Percentiles rank a stretch among this genome's conserved stretches.
These are phyloP conservation scores for Lachnellula hyalina DNA, from an alignment of 2,329 filamentous ascomycete species.

Conservation along the genomic window DNA sequence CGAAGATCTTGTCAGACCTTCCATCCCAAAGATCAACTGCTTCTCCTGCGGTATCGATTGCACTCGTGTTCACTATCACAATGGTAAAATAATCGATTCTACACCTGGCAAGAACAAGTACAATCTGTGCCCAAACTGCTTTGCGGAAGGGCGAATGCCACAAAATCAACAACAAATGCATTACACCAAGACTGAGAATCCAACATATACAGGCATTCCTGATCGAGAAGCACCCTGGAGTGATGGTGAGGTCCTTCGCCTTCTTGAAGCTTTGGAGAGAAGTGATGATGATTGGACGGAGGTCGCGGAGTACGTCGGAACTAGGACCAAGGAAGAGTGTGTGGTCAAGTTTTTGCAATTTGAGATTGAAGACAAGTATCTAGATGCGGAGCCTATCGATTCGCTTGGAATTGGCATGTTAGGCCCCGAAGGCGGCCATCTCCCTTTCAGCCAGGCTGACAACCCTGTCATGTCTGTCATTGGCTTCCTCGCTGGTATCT, in stretches of 20 bases:
- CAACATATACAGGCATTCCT: constrained; percentile 69
- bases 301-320: constrained; percentile 87
- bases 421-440: constrained; percentile 67
- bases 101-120: constrained; percentile 56
- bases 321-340: constrained; percentile 89
- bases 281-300: constrained; percentile 96
- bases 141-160: constrained; percentile 77
- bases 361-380: constrained; percentile 95
- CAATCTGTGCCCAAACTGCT: constrained; percentile 89
- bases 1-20: constrained; percentile 59
- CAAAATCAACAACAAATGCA: constrained; percentile 71
- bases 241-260: constrained; percentile 79
- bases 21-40: constrained; percentile 72
- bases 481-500: constrained; percentile 85
- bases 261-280: constrained; percentile 85
- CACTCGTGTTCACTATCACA: constrained; percentile 65
- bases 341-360: constrained; percentile 94
- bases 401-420: constrained; percentile 59
- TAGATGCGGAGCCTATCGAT: constrained; percentile 66
- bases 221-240: constrained; percentile 88
- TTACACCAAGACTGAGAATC: constrained; percentile 86
- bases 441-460: constrained; percentile 87
- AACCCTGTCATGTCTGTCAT: constrained; percentile 97
- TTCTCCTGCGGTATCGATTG: constrained; percentile 91
- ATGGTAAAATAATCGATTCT: constrained; percentile 44